A percentile compares a stretch with the other conserved stretches of the same genome.
Conservation (phyloP, 108 stramenopile species). For the Aurantiochytrium sp. region DNA sequence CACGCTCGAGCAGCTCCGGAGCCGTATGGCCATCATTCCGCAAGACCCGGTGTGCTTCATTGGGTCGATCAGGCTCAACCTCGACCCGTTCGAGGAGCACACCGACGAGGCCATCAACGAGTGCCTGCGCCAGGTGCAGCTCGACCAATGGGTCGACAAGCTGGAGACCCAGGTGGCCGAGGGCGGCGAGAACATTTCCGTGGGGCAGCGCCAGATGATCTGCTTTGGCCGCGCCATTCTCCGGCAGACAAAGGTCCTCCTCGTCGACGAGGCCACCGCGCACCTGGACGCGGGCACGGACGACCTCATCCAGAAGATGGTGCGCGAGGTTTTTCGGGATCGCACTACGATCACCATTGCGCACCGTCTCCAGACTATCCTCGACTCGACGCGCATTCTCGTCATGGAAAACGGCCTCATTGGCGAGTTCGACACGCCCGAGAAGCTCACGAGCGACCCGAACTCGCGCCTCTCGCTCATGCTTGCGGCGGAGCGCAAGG, state of each 20-base stretch:
- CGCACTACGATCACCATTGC: slow-evolving; percentile 83
- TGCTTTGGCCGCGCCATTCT: slow-evolving; percentile 93
- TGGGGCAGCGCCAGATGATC: slow-evolving; percentile 89
- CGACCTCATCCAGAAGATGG: slow-evolving; percentile 70
- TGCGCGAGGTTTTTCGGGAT: slow-evolving; percentile 64
- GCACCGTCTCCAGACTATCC: slow-evolving; percentile 90
- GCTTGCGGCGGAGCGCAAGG: not conserved
- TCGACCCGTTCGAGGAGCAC: slow-evolving; percentile 78
- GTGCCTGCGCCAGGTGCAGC: slow-evolving; percentile 66
- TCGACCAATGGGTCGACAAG: slow-evolving; percentile 59
- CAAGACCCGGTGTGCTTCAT: slow-evolving; percentile 92
- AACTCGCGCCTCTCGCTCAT: slow-evolving; percentile 30
- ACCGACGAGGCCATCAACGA: slow-evolving; percentile 60
- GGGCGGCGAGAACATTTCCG: slow-evolving; percentile 79
- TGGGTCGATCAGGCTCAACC: slow-evolving; percentile 77
- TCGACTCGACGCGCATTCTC: slow-evolving; percentile 81
- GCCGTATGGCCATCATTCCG: slow-evolving; percentile 80
- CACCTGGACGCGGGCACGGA: slow-evolving; percentile 84
- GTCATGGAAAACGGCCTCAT: slow-evolving; percentile 83
- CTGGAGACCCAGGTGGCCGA: slow-evolving; percentile 68
- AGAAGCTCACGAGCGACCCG: slow-evolving; percentile 55
- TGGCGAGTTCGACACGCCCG: slow-evolving; percentile 49
- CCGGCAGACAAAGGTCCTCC: slow-evolving; percentile 60
- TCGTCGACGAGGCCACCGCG: slow-evolving; percentile 90
- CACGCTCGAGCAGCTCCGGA: slow-evolving; percentile 69